These are phyloP conservation scores for Daldinia childiae DNA, from an alignment of 495 filamentous ascomycete species.

Conservation along the genomic window DNA sequence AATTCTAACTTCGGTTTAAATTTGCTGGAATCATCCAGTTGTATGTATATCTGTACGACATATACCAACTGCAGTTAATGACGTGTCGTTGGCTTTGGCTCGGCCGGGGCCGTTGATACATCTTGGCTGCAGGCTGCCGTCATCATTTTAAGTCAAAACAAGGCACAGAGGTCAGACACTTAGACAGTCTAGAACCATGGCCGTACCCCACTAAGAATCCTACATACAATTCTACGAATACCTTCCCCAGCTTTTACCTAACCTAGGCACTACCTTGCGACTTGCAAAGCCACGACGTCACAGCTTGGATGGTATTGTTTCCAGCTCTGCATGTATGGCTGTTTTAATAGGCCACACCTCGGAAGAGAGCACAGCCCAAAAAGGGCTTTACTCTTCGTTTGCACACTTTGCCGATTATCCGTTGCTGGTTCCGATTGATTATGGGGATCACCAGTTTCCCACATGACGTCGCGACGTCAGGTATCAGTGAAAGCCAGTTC, in stretches of 20 bases:
- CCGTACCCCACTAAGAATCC: slow-evolving; percentile 24
- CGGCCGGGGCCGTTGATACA: slow-evolving; percentile 25
- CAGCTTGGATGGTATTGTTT: slow-evolving; percentile 15
- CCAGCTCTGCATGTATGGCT: slow-evolving; percentile 17
- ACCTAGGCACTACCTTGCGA: not conserved
- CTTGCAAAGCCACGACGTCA: slow-evolving; percentile 45
- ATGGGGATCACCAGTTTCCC: slow-evolving; percentile 27
- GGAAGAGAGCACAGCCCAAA: slow-evolving; percentile 10
- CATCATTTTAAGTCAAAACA: slow-evolving; percentile 38
- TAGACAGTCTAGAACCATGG: slow-evolving; percentile 20
- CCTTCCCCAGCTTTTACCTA: slow-evolving; percentile 1
- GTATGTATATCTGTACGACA: not conserved
- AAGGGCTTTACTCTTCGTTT: slow-evolving; percentile 20
- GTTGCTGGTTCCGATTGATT: slow-evolving; percentile 15
- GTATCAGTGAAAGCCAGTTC: slow-evolving; percentile 13
- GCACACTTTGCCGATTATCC: slow-evolving; percentile 30
- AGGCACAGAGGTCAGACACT: slow-evolving; percentile 17
- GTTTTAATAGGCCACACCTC: slow-evolving; percentile 6
- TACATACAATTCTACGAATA: not conserved
- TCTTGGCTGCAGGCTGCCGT: slow-evolving; percentile 31
- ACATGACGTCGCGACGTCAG: slow-evolving; percentile 37
- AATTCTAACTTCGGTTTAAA: not conserved
- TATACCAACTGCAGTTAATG: slow-evolving; percentile 29
- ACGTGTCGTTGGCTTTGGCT: slow-evolving; percentile 41
- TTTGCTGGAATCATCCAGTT: slow-evolving; percentile 5